Percentiles rank a stretch among this genome's conserved stretches.
Conservation (phyloP, 2,329 filamentous ascomycete species). For the Cladorrhinum sp. region DNA sequence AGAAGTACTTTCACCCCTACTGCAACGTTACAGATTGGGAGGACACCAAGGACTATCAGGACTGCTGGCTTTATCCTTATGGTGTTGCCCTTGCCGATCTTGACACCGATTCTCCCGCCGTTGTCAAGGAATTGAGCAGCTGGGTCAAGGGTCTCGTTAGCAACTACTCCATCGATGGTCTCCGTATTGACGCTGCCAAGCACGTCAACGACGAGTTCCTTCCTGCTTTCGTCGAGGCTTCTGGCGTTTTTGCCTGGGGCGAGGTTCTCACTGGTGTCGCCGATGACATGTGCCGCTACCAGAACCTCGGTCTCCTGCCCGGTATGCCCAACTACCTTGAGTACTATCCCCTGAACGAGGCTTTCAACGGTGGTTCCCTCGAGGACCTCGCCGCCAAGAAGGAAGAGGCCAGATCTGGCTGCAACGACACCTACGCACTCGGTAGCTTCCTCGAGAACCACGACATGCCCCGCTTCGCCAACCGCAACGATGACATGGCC, state of each 20-base stretch:
- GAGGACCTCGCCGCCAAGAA: constrained; percentile 40
- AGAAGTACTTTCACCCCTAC: constrained; percentile 58
- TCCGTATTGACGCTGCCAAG: constrained; percentile 61
- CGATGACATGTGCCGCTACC: constrained; percentile 51
- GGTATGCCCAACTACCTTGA: constrained; percentile 58
- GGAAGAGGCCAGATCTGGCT: constrained; percentile 34
- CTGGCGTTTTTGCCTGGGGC: constrained; percentile 58
- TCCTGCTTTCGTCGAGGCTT: constrained; percentile 48
- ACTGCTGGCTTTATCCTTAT: constrained; percentile 51
- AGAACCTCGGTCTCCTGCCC: constrained; percentile 42
- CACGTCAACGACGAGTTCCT: constrained; percentile 60
- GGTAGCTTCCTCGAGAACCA: constrained; percentile 59
- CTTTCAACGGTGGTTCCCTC: constrained; percentile 39
- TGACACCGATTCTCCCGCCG: constrained; percentile 48
- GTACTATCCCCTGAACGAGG: constrained; percentile 41
- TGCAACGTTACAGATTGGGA: constrained; percentile 55
- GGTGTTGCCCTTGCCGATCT: constrained; percentile 60
- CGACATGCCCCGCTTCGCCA: constrained; percentile 53
- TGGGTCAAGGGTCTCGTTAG: constrained; percentile 59
- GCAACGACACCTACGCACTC: constrained; percentile 45
- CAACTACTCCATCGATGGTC: constrained; percentile 60
- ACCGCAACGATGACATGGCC: constrained; percentile 48
- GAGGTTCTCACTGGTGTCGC: constrained; percentile 57
- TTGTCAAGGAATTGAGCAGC: constrained; percentile 50
- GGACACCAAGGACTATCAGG: constrained; percentile 45